phyloP scores from a whole-genome alignment of 305 asterid species.

The Fraxinus sp. region DNA sequence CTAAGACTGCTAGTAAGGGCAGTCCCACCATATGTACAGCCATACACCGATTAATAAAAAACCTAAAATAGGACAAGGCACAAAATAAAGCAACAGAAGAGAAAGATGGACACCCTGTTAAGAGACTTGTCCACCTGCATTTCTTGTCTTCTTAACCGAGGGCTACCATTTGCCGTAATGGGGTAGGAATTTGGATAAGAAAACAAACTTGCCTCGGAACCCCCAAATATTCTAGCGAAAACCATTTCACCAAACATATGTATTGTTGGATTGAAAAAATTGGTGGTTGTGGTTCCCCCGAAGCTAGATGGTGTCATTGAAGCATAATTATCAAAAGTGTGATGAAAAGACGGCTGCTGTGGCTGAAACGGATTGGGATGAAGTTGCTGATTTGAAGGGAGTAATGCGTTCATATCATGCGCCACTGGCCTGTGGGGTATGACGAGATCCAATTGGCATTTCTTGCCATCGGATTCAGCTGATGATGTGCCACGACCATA shows the following conservation, averaged over 20 bases:
- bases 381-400: conserved; percentile 31
- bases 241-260: conserved; percentile 74
- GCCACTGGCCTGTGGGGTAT: conserved; percentile 75
- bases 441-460: conserved; percentile 36
- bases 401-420: conserved; percentile 30
- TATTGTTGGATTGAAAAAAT: conserved; percentile 52
- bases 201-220: conserved; percentile 46
- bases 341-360: conserved; percentile 30
- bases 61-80: conserved; percentile 75
- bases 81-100: conserved; percentile 59
- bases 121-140: conserved; percentile 75
- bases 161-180: conserved; percentile 43
- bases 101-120: conserved; percentile 63
- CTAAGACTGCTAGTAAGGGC: conserved; percentile 21
- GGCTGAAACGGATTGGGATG: conserved; percentile 32
- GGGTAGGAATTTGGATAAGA: conserved; percentile 54
- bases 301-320: conserved; percentile 39
- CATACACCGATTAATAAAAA: conserved; percentile 23
- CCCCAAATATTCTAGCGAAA: conserved; percentile 58
- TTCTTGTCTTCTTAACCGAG: conserved; percentile 74
- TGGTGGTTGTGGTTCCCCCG: conserved; percentile 42
- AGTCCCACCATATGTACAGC: conserved; percentile 35
- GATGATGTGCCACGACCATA: conserved; percentile 69
- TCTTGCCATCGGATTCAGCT: conserved; percentile 46
- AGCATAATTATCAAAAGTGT: conserved; percentile 38